Evolutionary conservation across 192 early-diverging fungal species (phyloP).

Genomic region (Coemansia sp.): DNA sequence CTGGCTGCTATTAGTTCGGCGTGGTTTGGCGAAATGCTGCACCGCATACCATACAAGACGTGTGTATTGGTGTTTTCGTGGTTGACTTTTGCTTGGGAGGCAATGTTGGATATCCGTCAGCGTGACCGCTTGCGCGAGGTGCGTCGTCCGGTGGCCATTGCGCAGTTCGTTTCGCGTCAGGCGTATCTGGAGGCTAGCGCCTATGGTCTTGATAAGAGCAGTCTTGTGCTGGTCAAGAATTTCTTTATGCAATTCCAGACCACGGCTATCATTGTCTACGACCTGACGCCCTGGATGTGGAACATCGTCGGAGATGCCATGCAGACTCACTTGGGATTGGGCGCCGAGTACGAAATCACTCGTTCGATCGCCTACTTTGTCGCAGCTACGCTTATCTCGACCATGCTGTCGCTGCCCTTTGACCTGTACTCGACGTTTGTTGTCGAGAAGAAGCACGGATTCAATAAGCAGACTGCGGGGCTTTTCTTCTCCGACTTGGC

Average conservation of each 20-base stretch:
- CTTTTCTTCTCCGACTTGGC: conserved; percentile 78
- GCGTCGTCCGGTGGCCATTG: conserved; percentile 68
- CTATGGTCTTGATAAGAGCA: conserved; percentile 83
- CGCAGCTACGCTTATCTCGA: conserved; percentile 57
- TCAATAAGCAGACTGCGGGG: conserved; percentile 88
- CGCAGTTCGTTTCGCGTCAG: conserved; percentile 68
- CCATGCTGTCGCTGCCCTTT: conserved; percentile 73
- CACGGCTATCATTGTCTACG: conserved; percentile 64
- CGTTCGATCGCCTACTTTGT: conserved; percentile 81
- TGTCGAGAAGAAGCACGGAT: conserved; percentile 90
- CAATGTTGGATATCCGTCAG: conserved; percentile 82
- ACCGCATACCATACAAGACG: conserved; percentile 73
- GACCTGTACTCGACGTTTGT: conserved; percentile 91
- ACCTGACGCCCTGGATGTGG: conserved; percentile 79
- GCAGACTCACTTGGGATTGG: conserved; percentile 56
- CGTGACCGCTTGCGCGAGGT: conserved; percentile 67
- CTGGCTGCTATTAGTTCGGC: neutral
- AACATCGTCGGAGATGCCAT: conserved; percentile 55
- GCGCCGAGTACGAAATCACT: conserved; percentile 72
- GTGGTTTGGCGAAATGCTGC: conserved; percentile 24
- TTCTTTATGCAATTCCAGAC: conserved; percentile 67
- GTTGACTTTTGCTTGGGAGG: conserved; percentile 75
- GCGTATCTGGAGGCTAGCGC: conserved; percentile 80
- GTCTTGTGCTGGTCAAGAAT: conserved; percentile 69
- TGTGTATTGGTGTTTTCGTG: conserved; percentile 72